A percentile compares a stretch with the other conserved stretches of the same genome.
Conservation (phyloP, 495 filamentous ascomycete species). For the Aspergillus affinis region DNA sequence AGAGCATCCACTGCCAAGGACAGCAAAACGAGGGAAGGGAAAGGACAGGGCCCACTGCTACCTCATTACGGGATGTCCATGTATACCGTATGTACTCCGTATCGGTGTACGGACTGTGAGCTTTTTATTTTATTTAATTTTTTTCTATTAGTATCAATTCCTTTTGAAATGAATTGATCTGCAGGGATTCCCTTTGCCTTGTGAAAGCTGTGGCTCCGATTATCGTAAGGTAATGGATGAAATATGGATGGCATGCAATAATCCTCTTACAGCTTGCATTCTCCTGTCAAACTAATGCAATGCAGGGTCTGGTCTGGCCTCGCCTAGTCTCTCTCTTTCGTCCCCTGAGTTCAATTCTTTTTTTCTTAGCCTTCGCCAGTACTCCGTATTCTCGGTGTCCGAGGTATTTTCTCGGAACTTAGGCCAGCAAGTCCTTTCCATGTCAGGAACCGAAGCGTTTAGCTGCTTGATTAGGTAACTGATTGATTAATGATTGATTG, state of each 20-base stretch:
- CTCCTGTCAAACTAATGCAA: background rate
- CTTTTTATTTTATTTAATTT: background rate
- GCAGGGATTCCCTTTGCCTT: background rate
- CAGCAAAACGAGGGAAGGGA: background rate
- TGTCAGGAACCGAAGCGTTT: background rate
- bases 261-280: background rate
- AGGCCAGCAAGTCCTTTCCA: background rate
- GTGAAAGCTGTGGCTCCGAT: background rate
- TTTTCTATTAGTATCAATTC: background rate
- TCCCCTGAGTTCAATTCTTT: background rate
- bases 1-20: conserved; percentile 2
- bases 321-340: background rate
- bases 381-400: conserved; percentile 4
- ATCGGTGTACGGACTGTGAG: background rate
- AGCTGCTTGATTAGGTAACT: conserved; percentile 15
- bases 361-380: background rate
- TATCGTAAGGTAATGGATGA: background rate
- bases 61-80: conserved; percentile 7
- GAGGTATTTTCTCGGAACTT: conserved; percentile 8
- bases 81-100: too few species aligned
- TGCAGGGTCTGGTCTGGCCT: background rate
- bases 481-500: conserved; percentile 16
- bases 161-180: background rate
- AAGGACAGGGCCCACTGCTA: conserved; percentile 10
- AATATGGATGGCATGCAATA: background rate